Evolutionary conservation across 129 eudicot species (phyloP).

Genomic region (Chrysanthemum lavandulifolium): DNA sequence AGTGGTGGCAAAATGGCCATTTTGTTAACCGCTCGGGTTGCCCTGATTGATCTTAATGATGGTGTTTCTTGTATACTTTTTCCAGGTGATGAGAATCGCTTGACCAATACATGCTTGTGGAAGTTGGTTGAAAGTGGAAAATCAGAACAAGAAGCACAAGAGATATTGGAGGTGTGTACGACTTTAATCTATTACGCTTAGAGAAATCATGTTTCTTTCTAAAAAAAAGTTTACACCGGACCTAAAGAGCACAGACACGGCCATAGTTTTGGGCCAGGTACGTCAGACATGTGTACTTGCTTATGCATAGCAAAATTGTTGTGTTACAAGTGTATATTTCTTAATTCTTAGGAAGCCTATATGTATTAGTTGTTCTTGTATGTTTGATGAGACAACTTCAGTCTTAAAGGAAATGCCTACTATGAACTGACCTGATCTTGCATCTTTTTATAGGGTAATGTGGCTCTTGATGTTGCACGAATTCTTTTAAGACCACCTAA

Average conservation of each 20-base stretch:
- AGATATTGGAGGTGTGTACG: too few relatives aligned
- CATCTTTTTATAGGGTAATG: slow-evolving; percentile 69
- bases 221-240: slow-evolving; percentile 66
- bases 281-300: slow-evolving; percentile 1
- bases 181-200: too few relatives aligned
- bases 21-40: too few relatives aligned
- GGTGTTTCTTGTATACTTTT: too few relatives aligned
- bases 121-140: too few relatives aligned
- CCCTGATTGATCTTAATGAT: too few relatives aligned
- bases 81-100: too few relatives aligned
- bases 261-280: slow-evolving; percentile 97
- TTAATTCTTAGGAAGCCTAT: not conserved
- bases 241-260: slow-evolving; percentile 82
- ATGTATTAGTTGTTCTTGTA: not conserved
- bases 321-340: not conserved
- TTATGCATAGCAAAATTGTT: not conserved
- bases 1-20: too few relatives aligned
- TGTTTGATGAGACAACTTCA: too few relatives aligned
- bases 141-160: too few relatives aligned
- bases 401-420: slow-evolving; percentile 1
- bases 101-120: too few relatives aligned
- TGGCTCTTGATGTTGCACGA: slow-evolving; percentile 95
- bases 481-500: slow-evolving; percentile 69
- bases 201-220: too few relatives aligned
- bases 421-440: not conserved